Evolutionary conservation across 139 green algal genomes (phyloP), one percentile per base, ranked within the genome.

Genomic region (Limnomonas spitsbergensis): DNA sequence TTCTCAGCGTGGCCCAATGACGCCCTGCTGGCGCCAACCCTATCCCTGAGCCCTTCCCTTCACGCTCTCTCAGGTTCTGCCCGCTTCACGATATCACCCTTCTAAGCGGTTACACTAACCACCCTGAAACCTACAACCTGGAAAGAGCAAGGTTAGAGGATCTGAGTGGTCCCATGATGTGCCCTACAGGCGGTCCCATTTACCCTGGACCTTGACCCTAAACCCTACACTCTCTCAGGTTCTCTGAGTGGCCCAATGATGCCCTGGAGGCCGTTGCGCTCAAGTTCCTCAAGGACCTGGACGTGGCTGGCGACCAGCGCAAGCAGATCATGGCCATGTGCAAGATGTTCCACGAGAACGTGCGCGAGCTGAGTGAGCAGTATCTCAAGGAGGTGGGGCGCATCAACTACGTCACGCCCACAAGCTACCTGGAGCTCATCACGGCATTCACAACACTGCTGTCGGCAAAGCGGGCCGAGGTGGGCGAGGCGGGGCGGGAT

Each of bases 351-450:
- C 86, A 90, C 29, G 73, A 84, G 71, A 75, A 82, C 47, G 84
- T 89, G 66, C 69, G 70, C 7, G 34, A 87, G 6, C 71, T 87
- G 38, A 88, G 78, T 42, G 77, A 80, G 7, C 79, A 81, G 38
- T 88, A 83, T 76, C 14, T 29, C 29, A 79, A 79, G 73, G 85
- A 93, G 78, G 52, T 87, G n/a, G 86, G 91, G n/a, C 84, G 91
- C n/a, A 80, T 87, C 80, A 93, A 92, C 69, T 95, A 96, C 82
- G 90, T 96, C 2, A 96, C 91, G 2, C 91, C 91, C 29, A 94
- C 92, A 0, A 90, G 82, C 1, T 96, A 94, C 85, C 84, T 96
- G 27, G 87, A 93, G 82, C 88, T 96, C 40, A 90, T 96, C 72
- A 86, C 77, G 14, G 77, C 87, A n/a, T 94, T 93, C 86, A 85